Evolutionary conservation across 768 basidiomycete genomes (phyloP).

Genomic region (Lactarius hengduanensis): DNA sequence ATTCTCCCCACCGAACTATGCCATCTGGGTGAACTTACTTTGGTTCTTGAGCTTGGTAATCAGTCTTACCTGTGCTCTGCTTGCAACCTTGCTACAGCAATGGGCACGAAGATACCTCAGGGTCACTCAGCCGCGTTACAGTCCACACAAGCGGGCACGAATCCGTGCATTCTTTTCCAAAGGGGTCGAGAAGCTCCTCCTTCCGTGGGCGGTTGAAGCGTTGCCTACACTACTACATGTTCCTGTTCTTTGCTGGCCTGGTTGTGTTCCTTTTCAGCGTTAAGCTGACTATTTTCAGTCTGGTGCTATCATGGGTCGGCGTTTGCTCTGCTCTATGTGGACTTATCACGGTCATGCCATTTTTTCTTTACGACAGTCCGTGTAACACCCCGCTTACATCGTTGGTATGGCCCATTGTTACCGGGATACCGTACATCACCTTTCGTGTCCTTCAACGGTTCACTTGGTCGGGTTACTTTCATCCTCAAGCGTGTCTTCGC

Average conservation of each 20-base stretch:
- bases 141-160: not conserved
- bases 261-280: slow-evolving; percentile 1
- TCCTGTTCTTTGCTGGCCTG: slow-evolving; percentile 18
- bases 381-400: not conserved
- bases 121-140: not conserved
- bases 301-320: not conserved
- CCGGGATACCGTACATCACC: not conserved
- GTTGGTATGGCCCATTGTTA: not conserved
- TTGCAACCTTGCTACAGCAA: no score
- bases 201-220: not conserved
- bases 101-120: not conserved
- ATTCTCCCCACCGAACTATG: not conserved
- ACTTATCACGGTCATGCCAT: not conserved
- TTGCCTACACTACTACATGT: slow-evolving; percentile 14
- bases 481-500: not conserved
- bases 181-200: not conserved
- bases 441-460: not conserved
- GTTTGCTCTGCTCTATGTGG: not conserved
- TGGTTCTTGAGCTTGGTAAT: slow-evolving; percentile 1
- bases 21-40: not conserved
- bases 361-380: not conserved
- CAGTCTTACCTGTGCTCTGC: not conserved
- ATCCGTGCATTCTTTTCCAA: not conserved
- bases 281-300: not conserved
- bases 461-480: not conserved